Conservation (phyloP, 2,329 filamentous ascomycete genomes). For the Claviceps quebecensis region DNA sequence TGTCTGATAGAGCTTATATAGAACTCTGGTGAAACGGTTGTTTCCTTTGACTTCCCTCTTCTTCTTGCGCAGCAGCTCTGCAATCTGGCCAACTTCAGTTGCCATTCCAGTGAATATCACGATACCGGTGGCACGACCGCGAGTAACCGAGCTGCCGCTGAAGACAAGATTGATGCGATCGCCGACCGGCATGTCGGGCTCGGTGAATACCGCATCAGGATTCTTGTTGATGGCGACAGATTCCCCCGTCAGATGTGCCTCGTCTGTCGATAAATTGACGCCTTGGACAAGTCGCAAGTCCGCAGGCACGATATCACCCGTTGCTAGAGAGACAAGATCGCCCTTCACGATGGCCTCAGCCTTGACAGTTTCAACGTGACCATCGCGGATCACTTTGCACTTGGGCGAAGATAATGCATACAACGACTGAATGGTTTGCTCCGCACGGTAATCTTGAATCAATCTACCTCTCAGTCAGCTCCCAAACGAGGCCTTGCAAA, state of each 20-base stretch:
- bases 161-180: constrained; percentile 60
- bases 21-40: constrained; percentile 28
- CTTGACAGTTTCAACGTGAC: constrained; percentile 35
- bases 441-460: constrained; percentile 46
- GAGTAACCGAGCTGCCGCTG: constrained; percentile 57
- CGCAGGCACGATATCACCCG: constrained; percentile 56
- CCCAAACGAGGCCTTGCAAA: not conserved
- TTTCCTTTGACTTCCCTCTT: constrained; percentile 28
- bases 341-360: constrained; percentile 48
- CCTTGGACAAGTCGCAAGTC: constrained; percentile 51
- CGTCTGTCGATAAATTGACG: constrained; percentile 64
- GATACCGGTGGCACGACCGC: constrained; percentile 54
- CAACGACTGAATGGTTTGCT: constrained; percentile 47
- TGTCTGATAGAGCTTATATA: constrained; percentile 29
- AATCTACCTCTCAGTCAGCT: constrained; percentile 23
- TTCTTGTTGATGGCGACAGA: constrained; percentile 55
- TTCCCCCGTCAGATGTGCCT: constrained; percentile 61
- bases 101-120: constrained; percentile 58
- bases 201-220: constrained; percentile 38
- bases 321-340: constrained; percentile 47
- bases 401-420: constrained; percentile 44
- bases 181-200: constrained; percentile 44
- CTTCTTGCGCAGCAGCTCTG: constrained; percentile 48
- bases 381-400: constrained; percentile 43
- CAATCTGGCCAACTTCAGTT: constrained; percentile 65